phyloP scores from a whole-genome alignment of 1,284 basidiomycete species.

The Puccinia polysora region DNA sequence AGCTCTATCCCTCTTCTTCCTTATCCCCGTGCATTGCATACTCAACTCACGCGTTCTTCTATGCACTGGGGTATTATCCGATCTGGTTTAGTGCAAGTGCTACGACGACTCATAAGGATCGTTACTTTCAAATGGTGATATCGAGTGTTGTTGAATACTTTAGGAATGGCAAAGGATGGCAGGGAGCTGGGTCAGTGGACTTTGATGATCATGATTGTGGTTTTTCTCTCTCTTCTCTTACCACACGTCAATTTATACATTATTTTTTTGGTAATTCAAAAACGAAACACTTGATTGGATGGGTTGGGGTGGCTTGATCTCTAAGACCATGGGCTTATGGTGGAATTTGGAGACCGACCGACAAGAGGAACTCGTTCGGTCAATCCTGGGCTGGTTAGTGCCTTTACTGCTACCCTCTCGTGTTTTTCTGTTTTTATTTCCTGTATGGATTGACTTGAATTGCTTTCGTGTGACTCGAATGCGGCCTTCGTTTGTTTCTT shows the following conservation, averaged over 20 bases:
- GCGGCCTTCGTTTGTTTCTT: slow-evolving; percentile 1
- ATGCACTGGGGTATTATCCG: too few species aligned
- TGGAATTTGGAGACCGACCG: slow-evolving; percentile 46
- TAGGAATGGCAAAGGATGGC: slow-evolving; percentile 32
- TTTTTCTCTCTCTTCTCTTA: not conserved
- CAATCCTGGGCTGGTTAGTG: slow-evolving; percentile 46
- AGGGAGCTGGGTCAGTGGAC: slow-evolving; percentile 36
- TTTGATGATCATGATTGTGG: not conserved
- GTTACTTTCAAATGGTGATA: slow-evolving; percentile 45
- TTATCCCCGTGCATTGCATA: not conserved
- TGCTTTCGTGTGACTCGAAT: too few species aligned
- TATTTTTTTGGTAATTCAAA: too few species aligned
- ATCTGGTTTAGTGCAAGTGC: slow-evolving; percentile 42
- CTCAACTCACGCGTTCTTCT: too few species aligned
- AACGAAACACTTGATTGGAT: too few species aligned
- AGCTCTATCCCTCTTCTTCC: not conserved
- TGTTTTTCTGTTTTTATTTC: not conserved
- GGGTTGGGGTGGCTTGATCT: not conserved
- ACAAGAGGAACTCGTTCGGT: slow-evolving; percentile 45
- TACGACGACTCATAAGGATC: slow-evolving; percentile 46
- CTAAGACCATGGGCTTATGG: slow-evolving; percentile 48
- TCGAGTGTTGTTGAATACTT: slow-evolving; percentile 44
- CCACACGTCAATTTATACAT: too few species aligned
- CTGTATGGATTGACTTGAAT: too few species aligned
- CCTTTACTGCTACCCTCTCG: slow-evolving; percentile 28